Conservation (phyloP, 495 filamentous ascomycete species). For the Annulohypoxylon maeteangense region DNA sequence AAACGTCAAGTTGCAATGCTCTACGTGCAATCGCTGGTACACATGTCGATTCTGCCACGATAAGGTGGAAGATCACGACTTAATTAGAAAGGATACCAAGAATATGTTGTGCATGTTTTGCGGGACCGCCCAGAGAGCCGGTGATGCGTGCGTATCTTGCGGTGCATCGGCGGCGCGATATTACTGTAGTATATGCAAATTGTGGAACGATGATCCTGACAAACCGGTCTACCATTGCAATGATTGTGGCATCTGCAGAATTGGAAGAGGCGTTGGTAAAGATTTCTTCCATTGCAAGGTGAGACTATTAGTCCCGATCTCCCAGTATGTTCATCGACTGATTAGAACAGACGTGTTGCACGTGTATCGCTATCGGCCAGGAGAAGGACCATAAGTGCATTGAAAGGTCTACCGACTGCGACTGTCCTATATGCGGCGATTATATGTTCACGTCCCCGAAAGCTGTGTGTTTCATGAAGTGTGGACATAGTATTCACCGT, state of each 20-base stretch:
- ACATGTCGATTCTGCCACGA: slow-evolving; percentile 97
- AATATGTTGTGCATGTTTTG: slow-evolving; percentile 99
- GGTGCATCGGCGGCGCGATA: slow-evolving; percentile 84
- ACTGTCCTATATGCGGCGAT: slow-evolving; percentile 98
- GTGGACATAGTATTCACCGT: slow-evolving; percentile 94
- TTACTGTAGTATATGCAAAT: slow-evolving; percentile 93
- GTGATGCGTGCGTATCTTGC: slow-evolving; percentile 79
- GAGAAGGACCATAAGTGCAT: slow-evolving; percentile 87
- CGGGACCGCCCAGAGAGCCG: slow-evolving; percentile 82
- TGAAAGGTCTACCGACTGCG: slow-evolving; percentile 91
- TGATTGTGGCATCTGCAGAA: slow-evolving; percentile 95
- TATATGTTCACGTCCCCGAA: slow-evolving; percentile 96
- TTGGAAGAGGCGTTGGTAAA: slow-evolving; percentile 91
- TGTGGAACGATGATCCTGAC: slow-evolving; percentile 93
- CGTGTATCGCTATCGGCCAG: slow-evolving; percentile 88
- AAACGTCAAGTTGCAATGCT: slow-evolving; percentile 96
- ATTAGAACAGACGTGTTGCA: slow-evolving; percentile 76
- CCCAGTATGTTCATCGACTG: slow-evolving; percentile 1
- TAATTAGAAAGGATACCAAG: slow-evolving; percentile 83
- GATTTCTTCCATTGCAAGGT: slow-evolving; percentile 99
- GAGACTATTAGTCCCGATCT: slow-evolving; percentile 35
- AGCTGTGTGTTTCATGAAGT: slow-evolving; percentile 91
- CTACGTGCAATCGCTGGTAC: slow-evolving; percentile 88
- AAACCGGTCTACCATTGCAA: slow-evolving; percentile 97
- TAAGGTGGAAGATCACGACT: slow-evolving; percentile 79